Conservation (phyloP, 2,329 filamentous ascomycete genomes). For the Periconia digitata region DNA sequence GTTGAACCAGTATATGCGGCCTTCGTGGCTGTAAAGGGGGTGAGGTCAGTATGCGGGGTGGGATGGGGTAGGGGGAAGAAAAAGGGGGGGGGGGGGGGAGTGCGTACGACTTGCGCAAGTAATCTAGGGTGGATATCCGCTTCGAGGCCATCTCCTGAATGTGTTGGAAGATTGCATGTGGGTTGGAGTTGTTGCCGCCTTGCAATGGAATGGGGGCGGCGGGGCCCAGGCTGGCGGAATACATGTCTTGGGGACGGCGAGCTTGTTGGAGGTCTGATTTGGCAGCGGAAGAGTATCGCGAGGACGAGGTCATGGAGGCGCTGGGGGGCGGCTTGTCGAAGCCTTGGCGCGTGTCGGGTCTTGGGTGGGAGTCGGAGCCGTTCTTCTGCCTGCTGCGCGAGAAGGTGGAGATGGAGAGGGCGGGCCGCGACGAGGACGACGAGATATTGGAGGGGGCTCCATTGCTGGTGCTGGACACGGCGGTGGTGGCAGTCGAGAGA, state of each 20-base stretch:
- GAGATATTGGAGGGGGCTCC: conserved; percentile 11
- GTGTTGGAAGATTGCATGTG: conserved; percentile 61
- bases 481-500: conserved; percentile 11
- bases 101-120: conserved; percentile 85
- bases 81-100: conserved; percentile 3
- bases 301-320: conserved; percentile 19
- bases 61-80: background rate
- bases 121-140: conserved; percentile 90
- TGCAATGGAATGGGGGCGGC: conserved; percentile 33
- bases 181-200: conserved; percentile 45
- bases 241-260: conserved; percentile 14
- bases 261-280: conserved; percentile 32
- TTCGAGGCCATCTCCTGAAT: conserved; percentile 88
- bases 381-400: conserved; percentile 32
- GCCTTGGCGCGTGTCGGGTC: conserved; percentile 16
- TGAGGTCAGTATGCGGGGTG: conserved; percentile 10
- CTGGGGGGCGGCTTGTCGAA: conserved; percentile 36
- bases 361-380: conserved; percentile 39
- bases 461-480: conserved; percentile 35
- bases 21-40: conserved; percentile 72
- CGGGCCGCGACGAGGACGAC: conserved; percentile 29
- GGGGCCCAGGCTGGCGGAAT: conserved; percentile 25
- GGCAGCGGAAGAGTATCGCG: conserved; percentile 26
- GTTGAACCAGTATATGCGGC: conserved; percentile 97
- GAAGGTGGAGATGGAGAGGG: conserved; percentile 43